These are phyloP conservation scores for Radiomyces spectabilis DNA, from an alignment of 192 early-diverging fungal species.

Conservation along the genomic window DNA sequence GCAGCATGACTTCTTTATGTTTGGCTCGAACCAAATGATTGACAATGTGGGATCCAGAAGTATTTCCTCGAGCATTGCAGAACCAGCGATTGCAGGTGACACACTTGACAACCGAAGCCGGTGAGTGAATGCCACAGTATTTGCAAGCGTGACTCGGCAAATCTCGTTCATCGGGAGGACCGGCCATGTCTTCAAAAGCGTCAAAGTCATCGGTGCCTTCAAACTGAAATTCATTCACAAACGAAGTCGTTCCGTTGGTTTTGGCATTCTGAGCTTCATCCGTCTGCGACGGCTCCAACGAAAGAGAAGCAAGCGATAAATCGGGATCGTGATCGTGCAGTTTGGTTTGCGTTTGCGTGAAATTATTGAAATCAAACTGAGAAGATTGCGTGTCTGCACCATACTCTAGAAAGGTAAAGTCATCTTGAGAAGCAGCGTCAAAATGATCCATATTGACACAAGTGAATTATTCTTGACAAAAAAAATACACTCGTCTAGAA, in stretches of 20 bases:
- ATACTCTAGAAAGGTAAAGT: slow-evolving; percentile 51
- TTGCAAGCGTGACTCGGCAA: slow-evolving; percentile 81
- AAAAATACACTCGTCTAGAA: too few species aligned
- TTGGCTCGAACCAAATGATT: slow-evolving; percentile 88
- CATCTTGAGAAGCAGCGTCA: slow-evolving; percentile 30
- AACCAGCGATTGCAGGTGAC: slow-evolving; percentile 93
- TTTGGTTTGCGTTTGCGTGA: slow-evolving; percentile 34
- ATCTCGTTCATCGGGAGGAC: slow-evolving; percentile 35
- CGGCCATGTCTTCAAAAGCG: slow-evolving; percentile 38
- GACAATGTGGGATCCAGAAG: slow-evolving; percentile 91
- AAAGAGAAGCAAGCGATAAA: slow-evolving; percentile 32
- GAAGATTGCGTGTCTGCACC: slow-evolving; percentile 52
- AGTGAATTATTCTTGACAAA: too few species aligned
- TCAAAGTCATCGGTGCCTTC: slow-evolving; percentile 50
- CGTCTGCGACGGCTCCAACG: slow-evolving; percentile 18
- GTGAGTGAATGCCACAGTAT: slow-evolving; percentile 92
- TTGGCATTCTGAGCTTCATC: slow-evolving; percentile 10
- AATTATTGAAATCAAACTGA: slow-evolving; percentile 58
- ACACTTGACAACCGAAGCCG: slow-evolving; percentile 86
- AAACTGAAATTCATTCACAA: slow-evolving; percentile 27
- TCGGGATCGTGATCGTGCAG: slow-evolving; percentile 42
- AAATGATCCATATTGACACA: slow-evolving; percentile 34
- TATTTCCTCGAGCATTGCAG: slow-evolving; percentile 88
- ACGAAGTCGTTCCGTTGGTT: neutral
- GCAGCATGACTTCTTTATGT: slow-evolving; percentile 92